phyloP scores from a whole-genome alignment of 148 eudicot genomes.

The Tetragonia tetragonoides region DNA sequence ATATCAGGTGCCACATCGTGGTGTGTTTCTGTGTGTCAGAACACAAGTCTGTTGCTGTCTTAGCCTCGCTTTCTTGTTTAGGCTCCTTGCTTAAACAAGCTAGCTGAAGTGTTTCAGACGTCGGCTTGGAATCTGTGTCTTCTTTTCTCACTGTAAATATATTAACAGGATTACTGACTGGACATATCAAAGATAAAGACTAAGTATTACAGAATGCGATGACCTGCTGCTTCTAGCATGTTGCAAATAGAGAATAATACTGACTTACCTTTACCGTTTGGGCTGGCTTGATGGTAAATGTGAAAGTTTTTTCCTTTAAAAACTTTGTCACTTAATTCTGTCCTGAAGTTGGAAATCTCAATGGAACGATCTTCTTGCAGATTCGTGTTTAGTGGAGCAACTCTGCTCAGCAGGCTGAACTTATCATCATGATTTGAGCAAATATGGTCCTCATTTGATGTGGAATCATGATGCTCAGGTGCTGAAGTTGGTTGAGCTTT shows the following conservation, averaged over 20 bases:
- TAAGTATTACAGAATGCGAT: conserved; percentile 6
- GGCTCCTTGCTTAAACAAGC: conserved; percentile 14
- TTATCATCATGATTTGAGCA: conserved; percentile 12
- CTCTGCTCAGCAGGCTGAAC: not conserved
- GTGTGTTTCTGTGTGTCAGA: conserved; percentile 49
- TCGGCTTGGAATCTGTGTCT: conserved; percentile 4
- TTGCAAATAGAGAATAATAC: not conserved
- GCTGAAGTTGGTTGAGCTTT: conserved; percentile 18
- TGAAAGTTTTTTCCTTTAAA: conserved; percentile 16
- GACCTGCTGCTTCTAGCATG: conserved; percentile 3
- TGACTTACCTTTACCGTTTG: conserved; percentile 28
- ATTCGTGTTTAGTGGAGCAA: not conserved
- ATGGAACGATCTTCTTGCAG: conserved; percentile 15
- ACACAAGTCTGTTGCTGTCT: conserved; percentile 15
- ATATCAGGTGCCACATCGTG: conserved; percentile 86
- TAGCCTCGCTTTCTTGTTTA: conserved; percentile 19
- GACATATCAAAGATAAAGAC: conserved; percentile 24
- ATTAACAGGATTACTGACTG: conserved; percentile 8
- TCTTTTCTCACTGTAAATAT: conserved; percentile 14
- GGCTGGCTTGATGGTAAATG: conserved; percentile 16
- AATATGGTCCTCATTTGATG: conserved; percentile 5
- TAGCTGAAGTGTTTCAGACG: not conserved
- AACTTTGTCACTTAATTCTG: conserved; percentile 3
- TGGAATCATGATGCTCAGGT: conserved; percentile 3
- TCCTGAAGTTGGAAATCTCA: conserved; percentile 13